phyloP scores from a whole-genome alignment of 2,329 filamentous ascomycete species.

The Tolypocladium tundrense region DNA sequence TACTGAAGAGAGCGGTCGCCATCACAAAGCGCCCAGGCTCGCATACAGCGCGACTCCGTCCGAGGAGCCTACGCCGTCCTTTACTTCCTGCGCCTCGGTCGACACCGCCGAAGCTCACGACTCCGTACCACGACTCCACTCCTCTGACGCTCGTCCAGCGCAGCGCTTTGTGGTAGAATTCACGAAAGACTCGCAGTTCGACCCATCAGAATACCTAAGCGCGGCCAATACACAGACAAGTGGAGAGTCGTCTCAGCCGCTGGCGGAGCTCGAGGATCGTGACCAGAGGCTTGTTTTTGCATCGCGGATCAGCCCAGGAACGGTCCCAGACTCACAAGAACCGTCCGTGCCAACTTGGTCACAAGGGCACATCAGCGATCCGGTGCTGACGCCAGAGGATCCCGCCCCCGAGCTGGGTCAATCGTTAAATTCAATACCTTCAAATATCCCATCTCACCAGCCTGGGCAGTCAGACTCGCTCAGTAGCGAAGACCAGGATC shows the following conservation, averaged over 20 bases:
- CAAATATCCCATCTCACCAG: conserved; percentile 15
- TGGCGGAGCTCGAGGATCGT: conserved; percentile 24
- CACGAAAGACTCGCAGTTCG: conserved; percentile 17
- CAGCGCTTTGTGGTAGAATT: conserved; percentile 19
- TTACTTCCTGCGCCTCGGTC: conserved; percentile 15
- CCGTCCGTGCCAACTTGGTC: conserved; percentile 14
- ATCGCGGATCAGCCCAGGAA: conserved; percentile 21
- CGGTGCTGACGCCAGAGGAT: background rate
- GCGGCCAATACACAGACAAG: conserved; percentile 18
- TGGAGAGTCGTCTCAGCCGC: conserved; percentile 17
- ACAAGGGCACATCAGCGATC: background rate
- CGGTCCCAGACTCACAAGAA: conserved; percentile 35
- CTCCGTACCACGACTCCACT: conserved; percentile 4
- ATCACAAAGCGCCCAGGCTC: conserved; percentile 12
- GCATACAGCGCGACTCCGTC: conserved; percentile 13
- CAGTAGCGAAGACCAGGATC: background rate
- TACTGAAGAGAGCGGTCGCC: conserved; percentile 7
- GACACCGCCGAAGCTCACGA: conserved; percentile 11
- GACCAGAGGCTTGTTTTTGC: conserved; percentile 20
- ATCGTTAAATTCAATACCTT: background rate
- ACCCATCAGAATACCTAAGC: conserved; percentile 24
- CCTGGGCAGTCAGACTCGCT: conserved; percentile 5
- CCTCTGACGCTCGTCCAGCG: conserved; percentile 2
- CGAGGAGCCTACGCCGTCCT: conserved; percentile 19
- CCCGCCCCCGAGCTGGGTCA: too few species aligned